Base-by-base conservation (phyloP, 2,329 filamentous ascomycete species). In the Penicillium sp. region DNA sequence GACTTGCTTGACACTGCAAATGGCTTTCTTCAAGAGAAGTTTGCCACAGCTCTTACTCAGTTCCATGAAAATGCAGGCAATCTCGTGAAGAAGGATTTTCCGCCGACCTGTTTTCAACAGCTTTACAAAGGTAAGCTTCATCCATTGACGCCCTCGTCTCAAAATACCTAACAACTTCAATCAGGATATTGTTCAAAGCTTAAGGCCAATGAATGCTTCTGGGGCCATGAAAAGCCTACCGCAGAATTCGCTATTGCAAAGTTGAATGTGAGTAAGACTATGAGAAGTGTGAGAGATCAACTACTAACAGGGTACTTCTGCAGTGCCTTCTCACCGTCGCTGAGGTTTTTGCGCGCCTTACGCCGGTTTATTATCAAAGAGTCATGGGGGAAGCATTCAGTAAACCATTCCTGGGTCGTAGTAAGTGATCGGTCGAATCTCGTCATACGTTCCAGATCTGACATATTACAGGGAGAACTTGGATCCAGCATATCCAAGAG, bases 381-480 rank as follows among this genome's bases (percentile, higher is more conserved):
- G 7, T 42, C 2, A 45, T 58, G 39, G 21, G 21, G 0, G 46
- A 46, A 4, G 41, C 27, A 9, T 56, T 49, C 27, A 25, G 13
- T 12, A 27, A 27, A 27, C 15, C 8, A 9, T 56, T 56, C 8
- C 18, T 56, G 32, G 41, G 46, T 21, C 51, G 51, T 10, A 49
- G 54, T 56, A 46, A 56, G 54, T 56, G 7, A 2, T 29, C 5
- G 6, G 3, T 18, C 29, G n/a, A 23, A 21, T 37, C 2, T 32
- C 3, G 21, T 10, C 23, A 4, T 31, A n/a, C 8, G n/a, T 12
- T 34, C 13, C 18, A 18, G 13, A n/a, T 21, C 41, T 55, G 2
- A 55, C 41, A 46, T 16, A 21, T 6, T 32, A 12, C 31, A 56
- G 48, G 56, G 40, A 45, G 53, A 50, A 34, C 13, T 8, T 58